phyloP scores from a whole-genome alignment of 192 early-diverging fungal species.

The Coemansia sp. region DNA sequence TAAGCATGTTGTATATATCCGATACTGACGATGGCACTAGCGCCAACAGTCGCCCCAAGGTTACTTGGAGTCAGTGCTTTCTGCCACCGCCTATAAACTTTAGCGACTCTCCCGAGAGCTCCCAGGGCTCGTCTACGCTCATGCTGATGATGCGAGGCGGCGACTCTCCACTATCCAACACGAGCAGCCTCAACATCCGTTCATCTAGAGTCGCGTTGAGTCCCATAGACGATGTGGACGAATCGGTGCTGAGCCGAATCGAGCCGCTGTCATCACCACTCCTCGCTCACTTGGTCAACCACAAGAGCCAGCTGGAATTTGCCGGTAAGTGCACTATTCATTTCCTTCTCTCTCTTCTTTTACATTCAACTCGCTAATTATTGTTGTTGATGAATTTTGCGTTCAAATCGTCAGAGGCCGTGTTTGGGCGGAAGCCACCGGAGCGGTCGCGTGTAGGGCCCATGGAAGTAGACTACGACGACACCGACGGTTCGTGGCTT shows the following conservation, averaged over 20 bases:
- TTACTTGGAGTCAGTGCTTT: not conserved
- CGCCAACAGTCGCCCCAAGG: not conserved
- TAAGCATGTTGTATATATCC: constrained; percentile 18
- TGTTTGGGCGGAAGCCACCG: constrained; percentile 8
- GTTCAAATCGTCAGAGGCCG: constrained; percentile 29
- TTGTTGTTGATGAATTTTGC: constrained; percentile 28
- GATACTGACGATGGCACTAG: constrained; percentile 1
- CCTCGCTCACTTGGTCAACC: not conserved
- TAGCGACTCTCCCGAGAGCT: constrained; percentile 7
- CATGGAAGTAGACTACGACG: constrained; percentile 46
- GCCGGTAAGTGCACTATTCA: not conserved
- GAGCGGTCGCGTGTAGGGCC: constrained; percentile 26
- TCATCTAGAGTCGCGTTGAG: constrained; percentile 17
- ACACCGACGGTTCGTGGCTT: constrained; percentile 42
- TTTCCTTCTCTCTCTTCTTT: not conserved
- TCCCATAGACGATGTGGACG: constrained; percentile 29
- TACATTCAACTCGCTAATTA: not conserved
- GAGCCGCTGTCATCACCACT: not conserved
- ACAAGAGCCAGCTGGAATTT: not conserved
- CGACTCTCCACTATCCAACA: not conserved
- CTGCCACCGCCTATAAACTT: not conserved
- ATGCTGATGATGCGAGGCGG: constrained; percentile 7
- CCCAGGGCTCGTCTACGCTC: constrained; percentile 22
- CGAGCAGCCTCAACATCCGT: constrained; percentile 35
- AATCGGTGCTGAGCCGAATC: constrained; percentile 7